These are phyloP conservation scores for Phlebopus sp. DNA, from an alignment of 1,284 basidiomycete genomes.

Conservation along the genomic window DNA sequence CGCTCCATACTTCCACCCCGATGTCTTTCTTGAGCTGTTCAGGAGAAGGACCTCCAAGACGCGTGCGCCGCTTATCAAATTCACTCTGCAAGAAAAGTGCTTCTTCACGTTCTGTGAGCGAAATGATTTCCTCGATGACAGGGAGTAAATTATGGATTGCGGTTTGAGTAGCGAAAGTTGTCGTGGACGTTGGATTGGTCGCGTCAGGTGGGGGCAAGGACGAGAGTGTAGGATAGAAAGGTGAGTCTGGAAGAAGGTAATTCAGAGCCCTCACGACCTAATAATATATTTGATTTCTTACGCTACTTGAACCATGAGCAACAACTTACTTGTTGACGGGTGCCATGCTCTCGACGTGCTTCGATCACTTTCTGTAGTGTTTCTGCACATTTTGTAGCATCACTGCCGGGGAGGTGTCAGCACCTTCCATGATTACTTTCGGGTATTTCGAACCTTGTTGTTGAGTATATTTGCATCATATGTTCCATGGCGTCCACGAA, in stretches of 20 bases:
- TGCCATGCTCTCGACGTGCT: slow-evolving; percentile 59
- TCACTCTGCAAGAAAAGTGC: slow-evolving; percentile 55
- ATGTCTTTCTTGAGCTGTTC: slow-evolving; percentile 70
- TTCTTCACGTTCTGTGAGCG: slow-evolving; percentile 57
- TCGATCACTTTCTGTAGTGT: slow-evolving; percentile 76
- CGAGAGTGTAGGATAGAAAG: slow-evolving; percentile 62
- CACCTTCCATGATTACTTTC: neutral
- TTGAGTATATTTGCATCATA: slow-evolving; percentile 53
- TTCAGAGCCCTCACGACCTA: slow-evolving; percentile 70
- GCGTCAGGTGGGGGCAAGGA: slow-evolving; percentile 73
- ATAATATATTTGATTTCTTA: slow-evolving; percentile 2
- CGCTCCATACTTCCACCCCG: slow-evolving; percentile 55
- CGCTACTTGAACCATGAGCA: slow-evolving; percentile 2
- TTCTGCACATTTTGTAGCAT: slow-evolving; percentile 79
- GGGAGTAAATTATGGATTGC: slow-evolving; percentile 70
- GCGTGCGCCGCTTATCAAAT: slow-evolving; percentile 70
- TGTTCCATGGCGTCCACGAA: slow-evolving; percentile 52
- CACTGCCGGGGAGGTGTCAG: slow-evolving; percentile 48
- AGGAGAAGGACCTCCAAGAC: slow-evolving; percentile 68
- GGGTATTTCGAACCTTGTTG: slow-evolving; percentile 48
- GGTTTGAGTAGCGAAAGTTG: slow-evolving; percentile 55
- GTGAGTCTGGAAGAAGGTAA: slow-evolving; percentile 75
- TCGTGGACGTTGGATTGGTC: slow-evolving; percentile 65
- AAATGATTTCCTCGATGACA: slow-evolving; percentile 65
- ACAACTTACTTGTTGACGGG: slow-evolving; percentile 50